These are phyloP conservation scores for Trametes gibbosa DNA, from an alignment of 768 basidiomycete genomes.

Conservation along the genomic window DNA sequence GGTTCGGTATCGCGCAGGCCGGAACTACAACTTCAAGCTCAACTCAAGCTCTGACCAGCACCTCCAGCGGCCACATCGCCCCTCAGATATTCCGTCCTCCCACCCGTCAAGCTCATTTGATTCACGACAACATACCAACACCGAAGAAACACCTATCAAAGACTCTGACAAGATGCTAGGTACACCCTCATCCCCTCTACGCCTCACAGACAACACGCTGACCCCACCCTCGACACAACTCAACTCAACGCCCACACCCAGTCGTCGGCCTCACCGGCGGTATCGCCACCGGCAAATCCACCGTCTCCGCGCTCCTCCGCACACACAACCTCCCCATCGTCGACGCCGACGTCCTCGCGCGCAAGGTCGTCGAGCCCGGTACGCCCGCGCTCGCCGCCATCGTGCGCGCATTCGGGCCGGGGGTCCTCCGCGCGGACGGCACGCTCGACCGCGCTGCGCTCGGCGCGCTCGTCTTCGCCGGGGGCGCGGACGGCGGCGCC, in stretches of 20 bases:
- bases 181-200: not conserved
- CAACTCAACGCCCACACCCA: slow-evolving; percentile 28
- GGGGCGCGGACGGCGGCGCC: slow-evolving; percentile 46
- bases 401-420: slow-evolving; percentile 64
- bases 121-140: not conserved
- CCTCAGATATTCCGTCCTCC: not conserved
- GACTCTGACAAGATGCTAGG: slow-evolving; percentile 11
- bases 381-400: slow-evolving; percentile 71
- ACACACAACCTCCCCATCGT: slow-evolving; percentile 74
- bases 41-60: not conserved
- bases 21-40: not conserved
- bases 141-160: not conserved
- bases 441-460: slow-evolving; percentile 79
- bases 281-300: slow-evolving; percentile 95
- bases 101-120: not conserved
- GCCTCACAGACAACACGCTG: not conserved
- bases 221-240: not conserved
- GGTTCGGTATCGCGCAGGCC: not conserved
- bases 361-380: slow-evolving; percentile 82
- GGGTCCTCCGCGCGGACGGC: slow-evolving; percentile 66
- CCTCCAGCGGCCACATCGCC: not conserved
- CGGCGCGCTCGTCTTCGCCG: slow-evolving; percentile 81
- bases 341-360: slow-evolving; percentile 90
- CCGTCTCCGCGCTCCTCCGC: slow-evolving; percentile 75
- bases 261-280: slow-evolving; percentile 96